Conservation (phyloP, 495 filamentous ascomycete species). For the Tuber melanosporum region DNA sequence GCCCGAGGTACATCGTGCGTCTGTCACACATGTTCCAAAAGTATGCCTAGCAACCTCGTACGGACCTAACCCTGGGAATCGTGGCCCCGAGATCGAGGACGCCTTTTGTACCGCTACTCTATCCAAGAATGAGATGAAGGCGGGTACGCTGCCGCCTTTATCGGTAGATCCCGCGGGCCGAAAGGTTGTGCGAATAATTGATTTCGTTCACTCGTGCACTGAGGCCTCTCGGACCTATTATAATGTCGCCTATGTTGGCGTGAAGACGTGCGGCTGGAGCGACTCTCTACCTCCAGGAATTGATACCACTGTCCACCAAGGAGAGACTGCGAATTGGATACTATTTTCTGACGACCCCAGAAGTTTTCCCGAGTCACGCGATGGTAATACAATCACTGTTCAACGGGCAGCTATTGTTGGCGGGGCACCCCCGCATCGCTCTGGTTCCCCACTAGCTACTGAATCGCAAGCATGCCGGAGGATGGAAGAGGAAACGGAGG, state of each 20-base stretch:
- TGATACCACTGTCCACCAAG: conserved; percentile 22
- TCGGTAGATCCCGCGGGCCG: conserved; percentile 29
- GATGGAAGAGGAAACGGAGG: conserved; percentile 18
- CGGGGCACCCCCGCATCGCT: conserved; percentile 18
- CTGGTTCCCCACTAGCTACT: conserved; percentile 10
- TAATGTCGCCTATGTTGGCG: conserved; percentile 29
- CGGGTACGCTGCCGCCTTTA: conserved; percentile 20
- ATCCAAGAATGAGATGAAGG: conserved; percentile 18
- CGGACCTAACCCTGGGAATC: conserved; percentile 24
- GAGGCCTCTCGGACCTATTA: conserved; percentile 29
- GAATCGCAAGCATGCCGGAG: conserved; percentile 16
- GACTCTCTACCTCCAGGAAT: conserved; percentile 29
- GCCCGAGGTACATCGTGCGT: conserved; percentile 17
- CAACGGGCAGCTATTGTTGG: conserved; percentile 31
- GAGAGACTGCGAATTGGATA: conserved; percentile 33
- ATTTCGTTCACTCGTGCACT: conserved; percentile 38
- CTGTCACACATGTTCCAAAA: conserved; percentile 21
- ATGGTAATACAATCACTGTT: conserved; percentile 22
- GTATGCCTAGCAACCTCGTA: conserved; percentile 21
- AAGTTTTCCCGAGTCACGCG: conserved; percentile 26
- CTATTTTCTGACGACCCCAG: conserved; percentile 35
- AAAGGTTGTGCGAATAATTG: conserved; percentile 30
- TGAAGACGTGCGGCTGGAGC: conserved; percentile 35
- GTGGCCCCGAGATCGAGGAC: conserved; percentile 14
- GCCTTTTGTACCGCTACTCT: conserved; percentile 19